phyloP scores from a whole-genome alignment of 371 early-diverging fungal species.

The Ordospora colligata region DNA sequence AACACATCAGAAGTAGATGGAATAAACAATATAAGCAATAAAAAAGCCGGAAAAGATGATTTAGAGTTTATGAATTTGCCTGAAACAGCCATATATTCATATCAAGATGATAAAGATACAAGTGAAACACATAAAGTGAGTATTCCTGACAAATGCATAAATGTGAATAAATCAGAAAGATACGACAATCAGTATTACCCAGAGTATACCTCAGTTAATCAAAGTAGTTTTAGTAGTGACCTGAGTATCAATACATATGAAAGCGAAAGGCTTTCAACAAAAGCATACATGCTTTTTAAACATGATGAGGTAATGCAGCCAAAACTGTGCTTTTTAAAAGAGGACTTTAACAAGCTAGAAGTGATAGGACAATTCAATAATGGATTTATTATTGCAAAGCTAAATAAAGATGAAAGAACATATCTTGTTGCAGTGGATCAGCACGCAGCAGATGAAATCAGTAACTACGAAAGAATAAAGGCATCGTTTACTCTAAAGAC shows the following conservation, averaged over 20 bases:
- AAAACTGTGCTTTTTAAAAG: slow-evolving; percentile 60
- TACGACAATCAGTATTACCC: neutral
- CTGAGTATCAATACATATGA: neutral
- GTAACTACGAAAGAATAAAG: slow-evolving; percentile 71
- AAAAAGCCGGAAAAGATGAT: neutral
- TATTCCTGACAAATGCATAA: no score
- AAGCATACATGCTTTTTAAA: neutral
- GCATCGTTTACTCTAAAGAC: slow-evolving; percentile 52
- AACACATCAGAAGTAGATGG: neutral
- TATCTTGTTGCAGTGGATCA: slow-evolving; percentile 88
- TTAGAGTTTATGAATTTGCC: neutral
- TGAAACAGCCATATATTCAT: neutral
- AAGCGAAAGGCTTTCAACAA: neutral
- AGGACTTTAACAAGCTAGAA: slow-evolving; percentile 72
- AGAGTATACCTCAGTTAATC: neutral
- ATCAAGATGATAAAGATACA: neutral
- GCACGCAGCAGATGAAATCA: slow-evolving; percentile 93
- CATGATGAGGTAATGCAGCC: neutral
- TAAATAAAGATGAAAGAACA: slow-evolving; percentile 61
- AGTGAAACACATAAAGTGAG: no score
- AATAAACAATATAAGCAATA: neutral
- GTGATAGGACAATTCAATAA: slow-evolving; percentile 91
- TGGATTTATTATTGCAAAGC: slow-evolving; percentile 78
- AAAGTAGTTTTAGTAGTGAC: no score
- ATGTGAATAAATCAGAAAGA: neutral